Conservation (phyloP, 108 stramenopile genomes). For the Skeletonema potamos region DNA sequence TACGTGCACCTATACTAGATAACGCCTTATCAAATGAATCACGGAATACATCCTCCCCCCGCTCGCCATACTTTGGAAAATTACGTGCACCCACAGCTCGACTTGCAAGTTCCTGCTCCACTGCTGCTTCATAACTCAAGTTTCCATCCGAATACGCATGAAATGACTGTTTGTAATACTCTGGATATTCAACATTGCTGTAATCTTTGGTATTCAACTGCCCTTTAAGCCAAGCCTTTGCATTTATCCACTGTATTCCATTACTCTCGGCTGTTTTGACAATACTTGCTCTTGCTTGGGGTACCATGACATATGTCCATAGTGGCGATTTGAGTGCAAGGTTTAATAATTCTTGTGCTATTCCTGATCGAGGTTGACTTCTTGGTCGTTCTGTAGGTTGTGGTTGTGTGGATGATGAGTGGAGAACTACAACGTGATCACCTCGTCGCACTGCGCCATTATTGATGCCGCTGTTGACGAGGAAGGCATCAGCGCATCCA, state of each 20-base stretch:
- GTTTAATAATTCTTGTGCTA: slow-evolving; percentile 60
- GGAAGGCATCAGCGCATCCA: not conserved
- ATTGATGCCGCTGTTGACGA: not conserved
- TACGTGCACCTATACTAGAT: slow-evolving; percentile 47
- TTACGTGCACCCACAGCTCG: slow-evolving; percentile 76
- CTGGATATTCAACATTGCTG: slow-evolving; percentile 28
- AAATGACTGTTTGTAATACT: slow-evolving; percentile 62
- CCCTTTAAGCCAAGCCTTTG: slow-evolving; percentile 57
- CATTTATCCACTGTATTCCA: slow-evolving; percentile 64
- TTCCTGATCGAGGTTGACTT: slow-evolving; percentile 55
- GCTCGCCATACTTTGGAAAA: slow-evolving; percentile 62
- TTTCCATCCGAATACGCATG: slow-evolving; percentile 83
- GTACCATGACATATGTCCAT: slow-evolving; percentile 74
- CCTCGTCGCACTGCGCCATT: too few species aligned
- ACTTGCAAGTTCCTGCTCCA: slow-evolving; percentile 77
- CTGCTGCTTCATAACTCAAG: slow-evolving; percentile 73
- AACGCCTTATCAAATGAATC: slow-evolving; percentile 69
- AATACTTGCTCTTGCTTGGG: slow-evolving; percentile 74
- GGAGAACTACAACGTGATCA: not conserved
- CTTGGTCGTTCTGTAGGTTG: not conserved
- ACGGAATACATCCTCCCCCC: slow-evolving; percentile 80
- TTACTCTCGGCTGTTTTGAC: slow-evolving; percentile 76
- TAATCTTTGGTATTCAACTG: slow-evolving; percentile 5
- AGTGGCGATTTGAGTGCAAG: slow-evolving; percentile 63
- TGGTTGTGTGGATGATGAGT: not conserved